These are phyloP conservation scores for Botrytis galanthina DNA, from an alignment of 2,329 filamentous ascomycete genomes.

Conservation along the genomic window DNA sequence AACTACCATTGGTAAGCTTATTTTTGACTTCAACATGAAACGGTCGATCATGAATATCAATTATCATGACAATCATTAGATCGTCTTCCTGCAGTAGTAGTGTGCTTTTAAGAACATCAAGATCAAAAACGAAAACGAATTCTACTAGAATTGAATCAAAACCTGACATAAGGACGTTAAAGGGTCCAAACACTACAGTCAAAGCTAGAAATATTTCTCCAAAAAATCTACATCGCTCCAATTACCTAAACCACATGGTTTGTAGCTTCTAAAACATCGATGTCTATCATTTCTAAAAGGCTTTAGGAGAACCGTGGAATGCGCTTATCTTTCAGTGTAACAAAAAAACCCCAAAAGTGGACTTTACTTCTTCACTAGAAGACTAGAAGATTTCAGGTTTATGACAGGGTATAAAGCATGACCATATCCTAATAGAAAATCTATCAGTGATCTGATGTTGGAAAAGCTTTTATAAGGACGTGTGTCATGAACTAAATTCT, in stretches of 20 bases:
- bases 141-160: not conserved
- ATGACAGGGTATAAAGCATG: not conserved
- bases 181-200: not conserved
- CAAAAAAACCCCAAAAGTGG: not conserved
- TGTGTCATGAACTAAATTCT: not conserved
- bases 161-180: not conserved
- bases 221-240: not conserved
- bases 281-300: not conserved
- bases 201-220: not conserved
- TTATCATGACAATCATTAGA: not conserved
- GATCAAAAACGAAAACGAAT: not conserved
- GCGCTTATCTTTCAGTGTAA: not conserved
- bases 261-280: not conserved
- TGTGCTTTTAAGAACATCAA: not conserved
- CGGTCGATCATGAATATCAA: not conserved
- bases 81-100: not conserved
- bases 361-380: not conserved
- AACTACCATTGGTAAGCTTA: not conserved
- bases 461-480: not conserved
- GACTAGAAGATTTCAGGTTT: not conserved
- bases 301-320: not conserved
- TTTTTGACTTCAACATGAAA: not conserved
- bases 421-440: not conserved
- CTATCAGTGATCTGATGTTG: not conserved
- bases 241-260: not conserved